phyloP scores from a whole-genome alignment of 2,329 filamentous ascomycete genomes.

The Aspergillus vadensis region DNA sequence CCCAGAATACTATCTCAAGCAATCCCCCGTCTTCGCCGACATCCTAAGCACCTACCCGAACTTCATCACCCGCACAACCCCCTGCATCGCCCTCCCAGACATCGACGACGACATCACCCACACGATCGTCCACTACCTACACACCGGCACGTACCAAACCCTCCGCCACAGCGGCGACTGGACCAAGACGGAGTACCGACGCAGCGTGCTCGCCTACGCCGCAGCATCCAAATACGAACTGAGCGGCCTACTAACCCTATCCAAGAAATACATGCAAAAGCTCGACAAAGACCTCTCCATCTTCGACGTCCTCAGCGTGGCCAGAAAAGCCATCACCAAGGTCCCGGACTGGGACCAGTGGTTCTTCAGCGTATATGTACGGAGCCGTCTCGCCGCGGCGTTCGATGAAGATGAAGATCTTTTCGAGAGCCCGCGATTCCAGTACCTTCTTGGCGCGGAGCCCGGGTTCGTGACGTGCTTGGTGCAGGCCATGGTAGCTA shows the following conservation, averaged over 20 bases:
- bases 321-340: neutral
- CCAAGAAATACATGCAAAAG: slow-evolving; percentile 8
- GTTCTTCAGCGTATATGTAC: neutral
- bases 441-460: slow-evolving; percentile 5
- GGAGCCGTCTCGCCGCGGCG: neutral
- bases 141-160: slow-evolving; percentile 3
- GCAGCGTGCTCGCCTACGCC: slow-evolving; percentile 6
- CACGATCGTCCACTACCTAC: slow-evolving; percentile 4
- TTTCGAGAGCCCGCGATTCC: slow-evolving; percentile 5
- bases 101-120: slow-evolving; percentile 9
- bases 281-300: slow-evolving; percentile 5
- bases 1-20: slow-evolving; percentile 5
- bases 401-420: slow-evolving; percentile 6
- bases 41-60: slow-evolving; percentile 4
- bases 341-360: slow-evolving; percentile 6
- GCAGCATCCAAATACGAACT: slow-evolving; percentile 2
- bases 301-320: slow-evolving; percentile 5
- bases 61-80: slow-evolving; percentile 3
- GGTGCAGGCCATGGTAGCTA: slow-evolving; percentile 5
- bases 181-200: slow-evolving; percentile 8
- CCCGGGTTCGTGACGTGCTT: neutral
- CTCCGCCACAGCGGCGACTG: slow-evolving; percentile 6
- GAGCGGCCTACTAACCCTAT: neutral
- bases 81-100: slow-evolving; percentile 5
- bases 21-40: slow-evolving; percentile 2